phyloP scores from a whole-genome alignment of 2,329 filamentous ascomycete genomes.

The Trichoderma semiorbis region DNA sequence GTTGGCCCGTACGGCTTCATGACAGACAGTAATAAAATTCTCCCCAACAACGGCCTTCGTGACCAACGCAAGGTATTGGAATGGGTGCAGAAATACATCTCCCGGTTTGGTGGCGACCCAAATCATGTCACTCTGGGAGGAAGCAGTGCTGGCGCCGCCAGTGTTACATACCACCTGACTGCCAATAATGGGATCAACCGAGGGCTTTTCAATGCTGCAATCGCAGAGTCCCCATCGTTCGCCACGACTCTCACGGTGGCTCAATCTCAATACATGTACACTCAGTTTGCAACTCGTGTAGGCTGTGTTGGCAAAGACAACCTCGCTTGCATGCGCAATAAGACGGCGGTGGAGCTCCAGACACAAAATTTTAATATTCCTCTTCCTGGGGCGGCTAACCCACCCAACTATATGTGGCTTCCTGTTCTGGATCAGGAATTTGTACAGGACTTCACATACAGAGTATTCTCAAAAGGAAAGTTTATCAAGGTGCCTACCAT shows the following conservation, averaged over 20 bases:
- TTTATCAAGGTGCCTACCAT: constrained; percentile 55
- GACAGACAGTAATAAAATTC: constrained; percentile 52
- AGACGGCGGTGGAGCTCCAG: constrained; percentile 41
- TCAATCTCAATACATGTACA: constrained; percentile 51
- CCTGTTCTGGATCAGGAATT: constrained; percentile 55
- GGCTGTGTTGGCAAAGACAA: constrained; percentile 39
- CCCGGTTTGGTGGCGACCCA: constrained; percentile 66
- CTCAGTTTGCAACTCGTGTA: constrained; percentile 43
- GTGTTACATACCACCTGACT: constrained; percentile 61
- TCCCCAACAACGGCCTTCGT: constrained; percentile 65
- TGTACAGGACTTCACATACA: constrained; percentile 49
- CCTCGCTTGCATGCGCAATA: constrained; percentile 45
- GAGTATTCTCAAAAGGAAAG: constrained; percentile 43
- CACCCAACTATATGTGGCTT: constrained; percentile 51
- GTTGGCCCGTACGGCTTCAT: constrained; percentile 73
- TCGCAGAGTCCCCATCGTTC: constrained; percentile 51
- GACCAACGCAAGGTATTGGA: constrained; percentile 67
- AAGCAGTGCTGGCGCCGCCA: constrained; percentile 63
- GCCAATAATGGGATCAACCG: constrained; percentile 49
- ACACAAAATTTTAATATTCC: constrained; percentile 40
- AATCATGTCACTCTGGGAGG: constrained; percentile 66
- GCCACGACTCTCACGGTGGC: constrained; percentile 44
- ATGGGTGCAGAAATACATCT: constrained; percentile 67
- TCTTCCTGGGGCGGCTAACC: constrained; percentile 25
- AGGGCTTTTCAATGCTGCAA: constrained; percentile 49